Evolutionary conservation across 148 eudicot species (phyloP).

Genomic region (Chenopodium suecicum): DNA sequence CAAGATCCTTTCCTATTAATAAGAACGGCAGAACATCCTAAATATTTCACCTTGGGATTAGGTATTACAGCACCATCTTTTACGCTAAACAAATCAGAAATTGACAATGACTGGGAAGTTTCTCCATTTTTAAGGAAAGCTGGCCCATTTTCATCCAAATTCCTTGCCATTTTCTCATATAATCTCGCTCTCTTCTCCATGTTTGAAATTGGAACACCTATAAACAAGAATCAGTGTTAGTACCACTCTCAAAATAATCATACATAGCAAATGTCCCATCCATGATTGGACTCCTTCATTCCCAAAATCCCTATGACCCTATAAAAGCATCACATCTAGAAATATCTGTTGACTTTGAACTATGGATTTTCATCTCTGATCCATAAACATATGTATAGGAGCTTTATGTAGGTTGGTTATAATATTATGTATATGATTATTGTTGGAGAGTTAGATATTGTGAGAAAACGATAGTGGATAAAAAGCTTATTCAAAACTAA

Average conservation of each 20-base stretch:
- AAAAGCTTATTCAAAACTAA: too few species aligned
- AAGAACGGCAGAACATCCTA: neutral
- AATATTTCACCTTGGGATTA: conserved; percentile 60
- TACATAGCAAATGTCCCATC: neutral
- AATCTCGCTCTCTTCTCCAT: conserved; percentile 54
- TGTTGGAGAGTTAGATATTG: too few species aligned
- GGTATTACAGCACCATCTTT: conserved; percentile 68
- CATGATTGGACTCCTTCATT: neutral
- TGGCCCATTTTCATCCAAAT: conserved; percentile 81
- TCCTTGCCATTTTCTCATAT: conserved; percentile 75
- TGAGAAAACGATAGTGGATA: too few species aligned
- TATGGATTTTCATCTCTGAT: neutral
- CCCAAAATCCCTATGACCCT: neutral
- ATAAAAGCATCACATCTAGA: neutral
- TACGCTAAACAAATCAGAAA: conserved; percentile 69
- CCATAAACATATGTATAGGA: neutral
- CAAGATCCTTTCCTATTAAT: neutral
- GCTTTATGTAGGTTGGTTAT: too few species aligned
- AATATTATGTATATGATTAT: too few species aligned
- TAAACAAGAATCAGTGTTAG: conserved; percentile 10
- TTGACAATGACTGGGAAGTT: conserved; percentile 90
- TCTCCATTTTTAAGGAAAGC: conserved; percentile 76
- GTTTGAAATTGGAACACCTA: conserved; percentile 46
- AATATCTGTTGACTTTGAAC: neutral
- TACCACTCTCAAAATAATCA: neutral